Evolutionary conservation across 2,329 filamentous ascomycete species (phyloP), one percentile per base, ranked within the genome.

Genomic region (Fusarium duplospermum): DNA sequence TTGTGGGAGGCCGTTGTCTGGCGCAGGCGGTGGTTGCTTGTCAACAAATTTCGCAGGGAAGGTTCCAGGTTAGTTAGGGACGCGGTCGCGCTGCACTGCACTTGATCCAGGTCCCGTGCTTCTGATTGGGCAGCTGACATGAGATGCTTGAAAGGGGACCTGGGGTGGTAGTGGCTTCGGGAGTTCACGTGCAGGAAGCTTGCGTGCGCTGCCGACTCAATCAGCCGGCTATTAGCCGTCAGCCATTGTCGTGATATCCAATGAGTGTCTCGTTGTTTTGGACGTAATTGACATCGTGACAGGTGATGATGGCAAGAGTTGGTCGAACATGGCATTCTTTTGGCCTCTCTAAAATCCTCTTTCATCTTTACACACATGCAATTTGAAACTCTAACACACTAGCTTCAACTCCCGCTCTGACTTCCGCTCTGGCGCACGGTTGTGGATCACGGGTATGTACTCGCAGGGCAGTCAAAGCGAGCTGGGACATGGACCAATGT

Each of bases 11-110:
- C 65, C 63, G 67, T 72, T 69, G 67, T 77, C 71, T 62, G 65
- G 75, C 66, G 67, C 68, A 75, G 56, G 62, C 65, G 58, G 67
- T 70, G 69, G 77, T 76, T 77, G 74, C 70, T 75, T 78, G 77
- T 79, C 77, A 78, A 79, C 77, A 79, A 79, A 78, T 76, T 78
- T 76, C 73, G 69, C 64, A 72, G 24, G 45, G 45, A 50, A 50
- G 70, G 69, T 52, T 66, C 62, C 61, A 64, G 50, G 67, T 74
- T 66, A 29, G 40, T 45, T 35, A 13, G 10, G 73, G 68, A 77
- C 75, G 74, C 75, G 64, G 69, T 65, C 69, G 73, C 69, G 71
- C 64, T 45, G 40, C 20, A 45, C 73, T 71, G 67, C 72, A 67
- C 64, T 75, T 70, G 70, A 60, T 70, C 72, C 68, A 70, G 59